phyloP scores from a whole-genome alignment of 371 early-diverging fungal species.

The Fennellomyces sp. region DNA sequence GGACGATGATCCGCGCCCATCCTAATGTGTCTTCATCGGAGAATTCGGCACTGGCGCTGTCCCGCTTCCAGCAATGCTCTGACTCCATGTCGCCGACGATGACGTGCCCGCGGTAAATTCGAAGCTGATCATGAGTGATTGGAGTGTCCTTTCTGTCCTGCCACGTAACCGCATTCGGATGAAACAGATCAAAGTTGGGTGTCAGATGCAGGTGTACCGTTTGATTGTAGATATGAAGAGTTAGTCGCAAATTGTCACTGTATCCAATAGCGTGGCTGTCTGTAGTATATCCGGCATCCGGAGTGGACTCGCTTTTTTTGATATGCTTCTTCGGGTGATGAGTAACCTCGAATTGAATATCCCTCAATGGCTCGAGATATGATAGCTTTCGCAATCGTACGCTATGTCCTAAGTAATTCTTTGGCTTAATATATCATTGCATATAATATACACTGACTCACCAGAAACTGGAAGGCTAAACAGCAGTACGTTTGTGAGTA shows the following conservation, averaged over 20 bases:
- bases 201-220: conserved; percentile 74
- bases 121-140: conserved; percentile 30
- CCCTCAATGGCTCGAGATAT: conserved; percentile 29
- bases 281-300: conserved; percentile 27
- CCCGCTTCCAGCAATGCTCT: conserved; percentile 33
- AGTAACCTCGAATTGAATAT: conserved; percentile 31
- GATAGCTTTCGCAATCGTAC: conserved; percentile 27
- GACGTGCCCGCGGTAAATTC: conserved; percentile 43
- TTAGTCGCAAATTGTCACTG: conserved; percentile 65
- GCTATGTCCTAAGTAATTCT: conserved; percentile 20
- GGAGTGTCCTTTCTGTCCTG: conserved; percentile 15
- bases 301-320: conserved; percentile 31
- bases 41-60: conserved; percentile 25
- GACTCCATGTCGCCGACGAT: conserved; percentile 26
- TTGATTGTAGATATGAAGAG: conserved; percentile 68
- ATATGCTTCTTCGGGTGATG: conserved; percentile 29
- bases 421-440: no score
- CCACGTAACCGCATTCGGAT: conserved; percentile 61
- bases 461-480: no score
- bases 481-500: no score
- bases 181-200: conserved; percentile 76
- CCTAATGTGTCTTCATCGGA: conserved; percentile 44
- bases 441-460: no score
- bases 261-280: conserved; percentile 25
- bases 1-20: conserved; percentile 74